Evolutionary conservation across 352 stramenopile genomes (phyloP), one percentile per base, ranked within the genome.

Genomic region (Phytophthora boehmeriae): DNA sequence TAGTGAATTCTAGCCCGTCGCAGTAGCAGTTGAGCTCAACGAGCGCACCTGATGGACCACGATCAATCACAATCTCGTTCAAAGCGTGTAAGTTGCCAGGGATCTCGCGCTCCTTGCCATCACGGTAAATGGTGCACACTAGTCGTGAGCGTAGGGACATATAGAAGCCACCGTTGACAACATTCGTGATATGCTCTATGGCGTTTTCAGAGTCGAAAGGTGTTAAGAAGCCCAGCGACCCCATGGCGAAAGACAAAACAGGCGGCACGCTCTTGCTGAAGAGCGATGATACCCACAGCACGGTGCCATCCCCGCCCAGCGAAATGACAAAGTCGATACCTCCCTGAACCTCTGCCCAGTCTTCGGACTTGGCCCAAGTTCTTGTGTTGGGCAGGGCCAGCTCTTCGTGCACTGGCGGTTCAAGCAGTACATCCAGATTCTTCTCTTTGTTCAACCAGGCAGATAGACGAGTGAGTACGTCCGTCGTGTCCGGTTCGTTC

Each of bases 1-100:
- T 99, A 20, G 97, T 99, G 39, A 99, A 86, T 68, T 98, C 89
- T 1, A 97, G 80, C 53, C 97, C 92, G 65, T 99, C 97, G 67
- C 96, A 98, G 80, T 97, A 99, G 74, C 94, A 98, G 69, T 99
- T 97, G 17, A 99, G 78, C 60, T 98, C 94, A 11, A 98, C 93
- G 41, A 99, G 88, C 34, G 86, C 83, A 6, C 80, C 86, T 2
- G 74, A 92, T 19, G 81, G 83, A 5, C 97, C 97, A 35, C 97
- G 89, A 70, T 99, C 96, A 54, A 99, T 97, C 25, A 99, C 96
- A 41, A 99, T 97, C 82, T 99, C 98, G 72, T 99, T 99, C 30
- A 99, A 76, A 8, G 98, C 96, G 66, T 98, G 93, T 55, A 97
- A 84, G 1, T 90, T 72, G 28, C 73, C 66, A n/a, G 78, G 56